phyloP scores from a whole-genome alignment of 208 protist species.

The Leishmania lainsoni region DNA sequence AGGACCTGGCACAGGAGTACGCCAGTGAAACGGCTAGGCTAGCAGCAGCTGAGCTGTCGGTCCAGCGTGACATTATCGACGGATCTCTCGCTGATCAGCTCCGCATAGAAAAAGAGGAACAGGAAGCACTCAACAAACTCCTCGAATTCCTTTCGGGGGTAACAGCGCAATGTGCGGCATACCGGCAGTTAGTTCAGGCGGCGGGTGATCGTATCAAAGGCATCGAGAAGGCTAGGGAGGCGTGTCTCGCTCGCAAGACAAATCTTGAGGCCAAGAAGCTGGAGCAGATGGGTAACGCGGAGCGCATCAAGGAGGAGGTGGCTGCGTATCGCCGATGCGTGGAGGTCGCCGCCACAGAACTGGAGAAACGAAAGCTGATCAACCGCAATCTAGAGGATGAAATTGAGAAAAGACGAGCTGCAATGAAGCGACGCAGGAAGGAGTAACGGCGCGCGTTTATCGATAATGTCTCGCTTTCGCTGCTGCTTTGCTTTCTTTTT shows the following conservation, averaged over 20 bases:
- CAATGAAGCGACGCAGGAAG: constrained; percentile 16
- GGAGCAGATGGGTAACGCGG: constrained; percentile 66
- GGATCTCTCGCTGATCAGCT: constrained; percentile 34
- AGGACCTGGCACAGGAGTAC: constrained; percentile 16
- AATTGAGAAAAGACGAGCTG: constrained; percentile 29
- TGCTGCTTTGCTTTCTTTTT: neutral
- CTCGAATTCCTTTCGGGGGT: constrained; percentile 12
- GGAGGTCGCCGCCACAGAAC: constrained; percentile 30
- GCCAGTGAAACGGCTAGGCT: constrained; percentile 11
- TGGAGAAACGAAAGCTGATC: constrained; percentile 36
- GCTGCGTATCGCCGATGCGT: constrained; percentile 32
- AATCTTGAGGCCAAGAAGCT: constrained; percentile 50
- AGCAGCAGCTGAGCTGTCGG: constrained; percentile 27
- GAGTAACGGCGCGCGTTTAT: neutral
- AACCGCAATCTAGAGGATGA: constrained; percentile 45
- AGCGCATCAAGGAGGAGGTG: constrained; percentile 52
- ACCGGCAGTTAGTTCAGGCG: constrained; percentile 5
- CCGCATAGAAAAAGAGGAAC: constrained; percentile 22
- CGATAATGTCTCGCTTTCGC: neutral
- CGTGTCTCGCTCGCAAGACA: constrained; percentile 27
- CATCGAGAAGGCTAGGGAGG: constrained; percentile 29
- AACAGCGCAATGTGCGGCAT: constrained; percentile 8
- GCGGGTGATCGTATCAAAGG: constrained; percentile 20
- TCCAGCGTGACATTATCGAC: constrained; percentile 34
- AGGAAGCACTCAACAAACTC: constrained; percentile 14